Conservation (phyloP, 306 rosid species). For the Echinosophora koreensis region DNA sequence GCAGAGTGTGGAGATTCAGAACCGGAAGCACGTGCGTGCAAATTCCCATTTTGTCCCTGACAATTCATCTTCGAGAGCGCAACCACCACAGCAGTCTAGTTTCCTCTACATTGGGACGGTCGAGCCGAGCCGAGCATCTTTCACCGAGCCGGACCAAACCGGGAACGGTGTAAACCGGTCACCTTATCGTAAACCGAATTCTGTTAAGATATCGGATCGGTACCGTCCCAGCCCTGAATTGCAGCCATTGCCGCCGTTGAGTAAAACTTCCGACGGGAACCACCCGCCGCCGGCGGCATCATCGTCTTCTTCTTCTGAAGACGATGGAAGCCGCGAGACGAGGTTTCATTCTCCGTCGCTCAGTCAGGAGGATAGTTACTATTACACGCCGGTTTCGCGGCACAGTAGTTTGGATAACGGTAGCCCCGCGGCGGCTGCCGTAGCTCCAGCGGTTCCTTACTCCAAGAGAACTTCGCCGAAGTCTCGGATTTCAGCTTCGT, state of each 20-base stretch:
- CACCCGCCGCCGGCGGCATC: slow-evolving; percentile 60
- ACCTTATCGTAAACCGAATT: slow-evolving; percentile 64
- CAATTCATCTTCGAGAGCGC: slow-evolving; percentile 52
- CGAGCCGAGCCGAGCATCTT: slow-evolving; percentile 65
- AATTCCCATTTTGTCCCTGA: slow-evolving; percentile 50
- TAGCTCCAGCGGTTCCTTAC: slow-evolving; percentile 55
- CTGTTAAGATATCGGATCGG: slow-evolving; percentile 70
- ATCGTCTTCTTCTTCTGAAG: slow-evolving; percentile 49
- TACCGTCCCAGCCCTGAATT: slow-evolving; percentile 92
- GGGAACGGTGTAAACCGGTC: slow-evolving; percentile 52
- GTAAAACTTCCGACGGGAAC: slow-evolving; percentile 49
- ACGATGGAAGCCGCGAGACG: slow-evolving; percentile 70
- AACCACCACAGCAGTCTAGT: slow-evolving; percentile 70
- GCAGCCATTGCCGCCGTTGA: slow-evolving; percentile 82
- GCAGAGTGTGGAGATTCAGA: slow-evolving; percentile 55
- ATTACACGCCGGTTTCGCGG: slow-evolving; percentile 75
- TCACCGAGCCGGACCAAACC: slow-evolving; percentile 30
- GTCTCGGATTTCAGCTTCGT: slow-evolving; percentile 64
- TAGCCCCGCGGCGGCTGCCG: slow-evolving; percentile 42
- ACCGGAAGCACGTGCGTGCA: slow-evolving; percentile 61
- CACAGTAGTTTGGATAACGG: slow-evolving; percentile 54
- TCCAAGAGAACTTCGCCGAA: slow-evolving; percentile 90
- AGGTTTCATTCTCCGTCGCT: slow-evolving; percentile 76
- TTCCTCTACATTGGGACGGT: slow-evolving; percentile 87
- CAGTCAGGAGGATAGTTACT: slow-evolving; percentile 64